phyloP scores from a whole-genome alignment of 495 filamentous ascomycete genomes.

The Neohortaea acidophila region DNA sequence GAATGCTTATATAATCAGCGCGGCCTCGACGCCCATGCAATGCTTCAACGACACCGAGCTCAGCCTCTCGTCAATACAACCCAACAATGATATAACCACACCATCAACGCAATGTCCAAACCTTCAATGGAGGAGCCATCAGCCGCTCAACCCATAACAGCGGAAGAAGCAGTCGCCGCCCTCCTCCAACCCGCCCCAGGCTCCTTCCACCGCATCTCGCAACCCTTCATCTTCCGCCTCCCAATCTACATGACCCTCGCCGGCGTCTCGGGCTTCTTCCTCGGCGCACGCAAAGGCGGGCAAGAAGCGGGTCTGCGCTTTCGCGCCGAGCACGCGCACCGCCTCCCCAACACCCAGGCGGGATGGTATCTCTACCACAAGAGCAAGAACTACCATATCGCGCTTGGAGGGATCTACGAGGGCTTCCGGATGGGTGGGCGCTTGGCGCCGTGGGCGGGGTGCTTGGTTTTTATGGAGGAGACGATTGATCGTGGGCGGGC shows the following conservation, averaged over 20 bases:
- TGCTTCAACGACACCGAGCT: no score
- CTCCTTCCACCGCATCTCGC: slow-evolving; percentile 38
- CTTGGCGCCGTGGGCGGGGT: slow-evolving; percentile 46
- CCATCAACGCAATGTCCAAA: no score
- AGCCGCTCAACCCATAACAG: no score
- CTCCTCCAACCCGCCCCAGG: not conserved
- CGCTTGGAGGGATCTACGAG: slow-evolving; percentile 58
- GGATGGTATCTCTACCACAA: slow-evolving; percentile 98
- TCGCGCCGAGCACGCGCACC: slow-evolving; percentile 88
- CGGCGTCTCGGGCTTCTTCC: slow-evolving; percentile 40
- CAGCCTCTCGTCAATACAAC: no score
- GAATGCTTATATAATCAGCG: no score
- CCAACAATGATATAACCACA: no score
- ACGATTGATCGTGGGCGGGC: slow-evolving; percentile 48
- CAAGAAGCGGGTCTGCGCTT: slow-evolving; percentile 64
- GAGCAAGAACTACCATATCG: slow-evolving; percentile 78
- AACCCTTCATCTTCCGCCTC: slow-evolving; percentile 49
- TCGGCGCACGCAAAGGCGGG: slow-evolving; percentile 54
- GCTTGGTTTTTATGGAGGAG: slow-evolving; percentile 67
- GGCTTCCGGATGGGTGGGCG: slow-evolving; percentile 61
- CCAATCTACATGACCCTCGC: slow-evolving; percentile 43
- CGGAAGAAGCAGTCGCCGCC: no score
- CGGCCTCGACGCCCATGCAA: no score
- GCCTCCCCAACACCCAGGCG: slow-evolving; percentile 58
- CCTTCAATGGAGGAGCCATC: no score